Percentiles rank a stretch among this genome's conserved stretches.
phyloP scores from a whole-genome alignment of 164 flowering plant species.

The Sextonia rubra region DNA sequence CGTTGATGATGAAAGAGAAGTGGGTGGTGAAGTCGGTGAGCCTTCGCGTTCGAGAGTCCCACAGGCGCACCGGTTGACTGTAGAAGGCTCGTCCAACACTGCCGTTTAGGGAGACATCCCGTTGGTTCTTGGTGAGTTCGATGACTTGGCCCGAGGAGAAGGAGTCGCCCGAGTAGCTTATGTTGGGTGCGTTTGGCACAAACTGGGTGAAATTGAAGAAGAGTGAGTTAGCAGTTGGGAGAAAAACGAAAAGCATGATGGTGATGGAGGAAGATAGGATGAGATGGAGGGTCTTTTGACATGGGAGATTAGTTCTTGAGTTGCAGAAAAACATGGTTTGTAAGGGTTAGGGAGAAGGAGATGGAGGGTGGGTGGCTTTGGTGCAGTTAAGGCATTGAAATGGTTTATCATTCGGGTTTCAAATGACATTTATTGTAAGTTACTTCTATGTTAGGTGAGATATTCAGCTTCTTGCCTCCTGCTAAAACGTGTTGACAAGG shows the following conservation, averaged over 20 bases:
- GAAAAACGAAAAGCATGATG: conserved; percentile 8
- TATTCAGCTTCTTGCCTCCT: too few relatives aligned
- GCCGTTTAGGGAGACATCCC: not conserved
- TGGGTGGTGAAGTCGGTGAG: conserved; percentile 42
- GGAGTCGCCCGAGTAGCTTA: conserved; percentile 17
- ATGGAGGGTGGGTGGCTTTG: not conserved
- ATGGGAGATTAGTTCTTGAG: not conserved
- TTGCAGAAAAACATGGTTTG: conserved; percentile 16
- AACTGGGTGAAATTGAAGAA: conserved; percentile 29
- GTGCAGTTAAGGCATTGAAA: not conserved
- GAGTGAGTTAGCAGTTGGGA: conserved; percentile 11
- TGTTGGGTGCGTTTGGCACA: not conserved
- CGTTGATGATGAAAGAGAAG: conserved; percentile 39
- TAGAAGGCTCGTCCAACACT: conserved; percentile 35
- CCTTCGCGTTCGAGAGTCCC: conserved; percentile 27
- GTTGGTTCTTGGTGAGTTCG: conserved; percentile 26
- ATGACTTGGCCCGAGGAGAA: conserved; percentile 3
- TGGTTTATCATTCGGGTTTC: not conserved
- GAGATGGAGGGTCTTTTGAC: not conserved
- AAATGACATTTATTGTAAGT: not conserved
- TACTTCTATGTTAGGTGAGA: not conserved
- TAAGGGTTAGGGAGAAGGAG: not conserved
- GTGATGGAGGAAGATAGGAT: not conserved
- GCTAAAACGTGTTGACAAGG: not conserved
- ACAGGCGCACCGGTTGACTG: conserved; percentile 28